These are phyloP conservation scores for Verticillium tricorpus DNA, from an alignment of 2,329 filamentous ascomycete species.

Conservation along the genomic window DNA sequence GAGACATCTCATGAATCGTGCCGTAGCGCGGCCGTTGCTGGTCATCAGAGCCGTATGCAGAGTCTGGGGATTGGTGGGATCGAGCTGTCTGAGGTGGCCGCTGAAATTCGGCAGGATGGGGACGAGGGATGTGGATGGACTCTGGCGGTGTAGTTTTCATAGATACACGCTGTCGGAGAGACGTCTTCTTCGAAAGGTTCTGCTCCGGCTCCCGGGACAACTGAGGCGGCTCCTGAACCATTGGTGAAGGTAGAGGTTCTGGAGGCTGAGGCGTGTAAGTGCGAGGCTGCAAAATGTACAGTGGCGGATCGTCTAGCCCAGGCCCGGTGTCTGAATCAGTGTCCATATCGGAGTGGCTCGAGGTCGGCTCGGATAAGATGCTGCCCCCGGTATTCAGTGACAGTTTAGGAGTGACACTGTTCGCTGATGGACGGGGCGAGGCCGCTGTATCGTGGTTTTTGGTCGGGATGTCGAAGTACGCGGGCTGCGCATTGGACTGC, in stretches of 20 bases:
- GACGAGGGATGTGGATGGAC: conserved; percentile 49
- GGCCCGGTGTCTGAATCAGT: background rate
- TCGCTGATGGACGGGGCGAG: conserved; percentile 1
- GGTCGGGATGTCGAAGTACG: conserved; percentile 19
- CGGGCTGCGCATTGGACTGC: conserved; percentile 11
- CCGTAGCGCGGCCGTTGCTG: conserved; percentile 26
- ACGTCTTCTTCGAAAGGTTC: conserved; percentile 33
- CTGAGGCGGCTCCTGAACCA: conserved; percentile 23
- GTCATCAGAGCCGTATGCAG: conserved; percentile 43
- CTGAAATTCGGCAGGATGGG: conserved; percentile 28
- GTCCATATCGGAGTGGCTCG: background rate
- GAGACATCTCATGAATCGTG: conserved; percentile 26
- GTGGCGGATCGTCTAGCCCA: conserved; percentile 28
- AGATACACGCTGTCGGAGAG: conserved; percentile 50
- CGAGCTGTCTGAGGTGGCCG: conserved; percentile 23
- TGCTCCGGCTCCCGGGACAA: conserved; percentile 3
- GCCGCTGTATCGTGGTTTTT: conserved; percentile 6
- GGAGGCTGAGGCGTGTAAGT: conserved; percentile 52
- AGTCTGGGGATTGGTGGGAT: conserved; percentile 36
- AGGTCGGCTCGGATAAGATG: background rate
- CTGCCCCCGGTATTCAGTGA: background rate
- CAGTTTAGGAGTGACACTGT: background rate
- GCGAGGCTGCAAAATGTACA: conserved; percentile 52
- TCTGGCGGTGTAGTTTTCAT: conserved; percentile 47
- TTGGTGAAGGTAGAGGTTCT: conserved; percentile 43